Evolutionary conservation across 768 basidiomycete genomes (phyloP).

Genomic region (Cubamyces lactineus): DNA sequence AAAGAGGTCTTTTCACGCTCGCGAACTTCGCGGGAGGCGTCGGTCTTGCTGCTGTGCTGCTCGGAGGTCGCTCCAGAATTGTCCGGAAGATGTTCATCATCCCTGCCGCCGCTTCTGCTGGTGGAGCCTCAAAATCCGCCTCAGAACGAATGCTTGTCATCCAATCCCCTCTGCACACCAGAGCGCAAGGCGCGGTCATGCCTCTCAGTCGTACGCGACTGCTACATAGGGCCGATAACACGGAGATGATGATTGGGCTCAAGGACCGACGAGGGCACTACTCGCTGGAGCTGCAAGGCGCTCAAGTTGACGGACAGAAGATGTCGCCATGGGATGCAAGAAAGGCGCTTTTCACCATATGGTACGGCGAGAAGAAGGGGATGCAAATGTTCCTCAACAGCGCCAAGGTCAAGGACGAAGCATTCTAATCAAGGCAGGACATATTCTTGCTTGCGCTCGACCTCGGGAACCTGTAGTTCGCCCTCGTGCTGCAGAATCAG

Average conservation of each 20-base stretch:
- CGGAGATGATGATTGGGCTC: slow-evolving; percentile 25
- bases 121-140: not conserved
- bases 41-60: slow-evolving; percentile 24
- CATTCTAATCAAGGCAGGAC: not conserved
- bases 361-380: slow-evolving; percentile 31
- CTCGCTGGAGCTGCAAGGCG: slow-evolving; percentile 22
- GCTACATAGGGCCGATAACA: slow-evolving; percentile 18
- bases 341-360: slow-evolving; percentile 26
- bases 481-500: no score
- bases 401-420: slow-evolving; percentile 7
- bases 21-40: slow-evolving; percentile 27
- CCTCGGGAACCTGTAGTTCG: not conserved
- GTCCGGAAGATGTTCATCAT: slow-evolving; percentile 30
- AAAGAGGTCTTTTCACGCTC: slow-evolving; percentile 24
- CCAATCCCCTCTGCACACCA: slow-evolving; percentile 26
- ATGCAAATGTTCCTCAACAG: slow-evolving; percentile 17
- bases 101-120: slow-evolving; percentile 14
- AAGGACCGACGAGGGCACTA: slow-evolving; percentile 24
- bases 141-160: slow-evolving; percentile 25
- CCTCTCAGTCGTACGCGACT: slow-evolving; percentile 24
- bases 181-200: slow-evolving; percentile 25
- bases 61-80: slow-evolving; percentile 29
- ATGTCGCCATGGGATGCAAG: slow-evolving; percentile 21
- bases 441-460: not conserved
- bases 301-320: slow-evolving; percentile 26